Conservation (phyloP, 306 rosid species). For the Vigna radiata region DNA sequence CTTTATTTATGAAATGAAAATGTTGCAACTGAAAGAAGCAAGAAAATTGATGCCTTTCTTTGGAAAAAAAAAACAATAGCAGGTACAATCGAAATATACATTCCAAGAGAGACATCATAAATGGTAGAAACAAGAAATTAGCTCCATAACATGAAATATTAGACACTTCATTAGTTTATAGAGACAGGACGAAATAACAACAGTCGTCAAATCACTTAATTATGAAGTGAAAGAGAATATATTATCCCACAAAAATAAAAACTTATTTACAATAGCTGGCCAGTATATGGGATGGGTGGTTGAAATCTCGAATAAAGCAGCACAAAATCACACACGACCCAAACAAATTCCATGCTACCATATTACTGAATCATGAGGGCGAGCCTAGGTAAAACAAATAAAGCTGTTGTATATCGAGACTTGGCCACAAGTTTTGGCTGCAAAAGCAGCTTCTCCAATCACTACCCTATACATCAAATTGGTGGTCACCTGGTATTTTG, state of each 20-base stretch:
- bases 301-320: not conserved
- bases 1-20: slow-evolving; percentile 21
- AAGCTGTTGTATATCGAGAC: not conserved
- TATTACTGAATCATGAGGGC: not conserved
- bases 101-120: not conserved
- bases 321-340: not conserved
- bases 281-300: not conserved
- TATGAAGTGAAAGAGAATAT: not conserved
- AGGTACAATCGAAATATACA: not conserved
- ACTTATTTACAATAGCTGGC: not conserved
- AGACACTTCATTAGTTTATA: not conserved
- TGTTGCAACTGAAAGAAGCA: not conserved
- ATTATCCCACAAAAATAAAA: too few relatives aligned
- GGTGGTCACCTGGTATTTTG: not conserved
- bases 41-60: not conserved
- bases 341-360: not conserved
- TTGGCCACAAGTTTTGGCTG: not conserved
- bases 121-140: not conserved
- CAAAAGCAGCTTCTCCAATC: not conserved
- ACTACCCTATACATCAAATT: not conserved
- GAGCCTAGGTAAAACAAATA: not conserved
- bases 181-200: not conserved
- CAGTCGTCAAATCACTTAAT: not conserved
- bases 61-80: not conserved
- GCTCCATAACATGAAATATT: too few relatives aligned